Base-by-base conservation (phyloP, 352 stramenopile species). In the Hyaloperonospora arabidopsidis region DNA sequence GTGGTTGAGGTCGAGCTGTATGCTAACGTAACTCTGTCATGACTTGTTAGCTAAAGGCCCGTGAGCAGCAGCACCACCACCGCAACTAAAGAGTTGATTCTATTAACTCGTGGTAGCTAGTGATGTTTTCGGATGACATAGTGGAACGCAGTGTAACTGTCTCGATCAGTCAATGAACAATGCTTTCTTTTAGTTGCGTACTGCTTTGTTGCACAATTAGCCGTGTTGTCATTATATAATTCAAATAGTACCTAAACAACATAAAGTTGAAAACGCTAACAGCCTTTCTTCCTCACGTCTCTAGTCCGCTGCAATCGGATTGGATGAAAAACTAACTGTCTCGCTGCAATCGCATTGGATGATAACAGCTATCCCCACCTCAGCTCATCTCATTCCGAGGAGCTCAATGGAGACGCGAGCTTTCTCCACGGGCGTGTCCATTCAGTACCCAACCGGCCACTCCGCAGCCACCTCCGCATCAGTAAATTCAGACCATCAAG, bases 41-140 rank as follows among this genome's bases (percentile, higher is more conserved):
- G 18, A 25, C 21, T 22, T 76, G 15, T n/a, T 59, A 88, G 78
- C 65, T 67, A 55, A 88, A 88, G 78, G 57, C 71, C 23, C 79
- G 79, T 59, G 79, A 87, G 52, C 68, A 82, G 54, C 68, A 82
- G 71, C 74, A 77, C 59, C 73, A 89, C 79, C 79, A 89, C 67
- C 79, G 79, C 67, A 87, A 85, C 79, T 89, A 86, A 76, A 47
- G 2, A 12, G 5, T 44, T 19, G 15, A 18, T 18, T 0, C 8
- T 44, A 14, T 41, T 21, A 44, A n/a, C 2, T 12, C 10, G 38
- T 41, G n/a, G 2, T 3, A 6, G 35, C 25, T 32, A 0, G 4
- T 32, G 25, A 32, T 32, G 25, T 8, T 8, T 4, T 32, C 4
- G 0, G 25, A 32, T 8, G 25, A 32, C n/a, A 38, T 43, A 62